Conservation (phyloP, 2,329 filamentous ascomycete species). For the Lachnellula arida region DNA sequence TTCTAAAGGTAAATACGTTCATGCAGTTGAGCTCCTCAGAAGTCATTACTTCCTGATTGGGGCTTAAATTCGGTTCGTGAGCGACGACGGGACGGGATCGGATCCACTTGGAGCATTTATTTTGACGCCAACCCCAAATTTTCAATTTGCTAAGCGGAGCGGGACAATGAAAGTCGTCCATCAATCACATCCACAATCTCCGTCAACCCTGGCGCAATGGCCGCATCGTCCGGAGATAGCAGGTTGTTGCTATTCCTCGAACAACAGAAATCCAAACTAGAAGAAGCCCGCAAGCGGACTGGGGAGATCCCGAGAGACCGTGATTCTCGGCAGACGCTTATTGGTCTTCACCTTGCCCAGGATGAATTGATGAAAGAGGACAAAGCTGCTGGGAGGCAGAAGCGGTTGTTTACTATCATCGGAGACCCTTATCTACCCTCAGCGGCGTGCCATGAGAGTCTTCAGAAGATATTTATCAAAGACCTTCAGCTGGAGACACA, state of each 20-base stretch:
- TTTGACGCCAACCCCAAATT: no score
- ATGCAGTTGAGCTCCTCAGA: no score
- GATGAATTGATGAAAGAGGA: neutral
- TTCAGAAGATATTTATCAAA: slow-evolving; percentile 30
- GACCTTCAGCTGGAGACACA: slow-evolving; percentile 37
- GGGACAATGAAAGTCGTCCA: neutral
- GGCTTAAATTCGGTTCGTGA: neutral
- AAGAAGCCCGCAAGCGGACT: neutral
- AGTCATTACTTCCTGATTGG: neutral
- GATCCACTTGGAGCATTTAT: neutral
- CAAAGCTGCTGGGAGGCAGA: neutral
- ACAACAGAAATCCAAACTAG: neutral
- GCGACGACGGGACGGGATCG: neutral
- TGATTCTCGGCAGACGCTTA: neutral
- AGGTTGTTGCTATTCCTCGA: neutral
- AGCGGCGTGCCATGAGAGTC: neutral
- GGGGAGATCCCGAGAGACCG: neutral
- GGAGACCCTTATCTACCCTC: slow-evolving; percentile 11
- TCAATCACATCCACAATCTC: neutral
- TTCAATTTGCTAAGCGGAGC: no score
- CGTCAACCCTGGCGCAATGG: neutral
- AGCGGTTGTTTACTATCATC: neutral
- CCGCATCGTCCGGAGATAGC: neutral
- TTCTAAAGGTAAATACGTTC: no score
- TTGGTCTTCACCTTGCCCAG: neutral